A percentile compares a stretch with the other conserved stretches of the same genome.
phyloP scores from a whole-genome alignment of 768 basidiomycete species.

The Candolleomyces eurysporus region DNA sequence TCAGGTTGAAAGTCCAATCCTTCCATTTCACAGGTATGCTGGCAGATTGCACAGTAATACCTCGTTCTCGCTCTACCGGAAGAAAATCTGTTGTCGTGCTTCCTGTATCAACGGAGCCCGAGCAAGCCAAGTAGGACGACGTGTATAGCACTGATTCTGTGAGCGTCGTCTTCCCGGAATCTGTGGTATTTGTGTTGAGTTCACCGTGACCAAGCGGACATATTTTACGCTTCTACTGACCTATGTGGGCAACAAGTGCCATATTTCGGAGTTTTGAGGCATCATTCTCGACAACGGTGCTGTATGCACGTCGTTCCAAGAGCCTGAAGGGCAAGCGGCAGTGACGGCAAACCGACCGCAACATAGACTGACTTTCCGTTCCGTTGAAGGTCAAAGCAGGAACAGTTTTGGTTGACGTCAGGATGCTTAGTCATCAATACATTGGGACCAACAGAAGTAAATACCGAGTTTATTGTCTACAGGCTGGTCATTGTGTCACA shows the following conservation, averaged over 20 bases:
- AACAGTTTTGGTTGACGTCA: constrained; percentile 1
- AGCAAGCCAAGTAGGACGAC: constrained; percentile 66
- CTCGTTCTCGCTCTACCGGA: constrained; percentile 85
- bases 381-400: constrained; percentile 12
- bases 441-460: not conserved
- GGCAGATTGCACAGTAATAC: constrained; percentile 90
- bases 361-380: not conserved
- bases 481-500: not conserved
- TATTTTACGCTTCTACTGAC: constrained; percentile 34
- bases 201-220: not conserved
- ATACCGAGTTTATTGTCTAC: constrained; percentile 2
- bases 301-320: constrained; percentile 21
- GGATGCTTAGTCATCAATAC: not conserved
- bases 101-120: constrained; percentile 86
- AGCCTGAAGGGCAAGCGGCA: constrained; percentile 1
- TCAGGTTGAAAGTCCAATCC: constrained; percentile 80
- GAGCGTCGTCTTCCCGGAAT: constrained; percentile 87
- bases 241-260: constrained; percentile 88
- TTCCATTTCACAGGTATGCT: constrained; percentile 89
- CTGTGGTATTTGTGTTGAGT: constrained; percentile 31
- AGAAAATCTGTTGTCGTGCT: constrained; percentile 91
- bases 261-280: constrained; percentile 65
- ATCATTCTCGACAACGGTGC: constrained; percentile 30
- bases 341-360: constrained; percentile 7
- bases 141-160: constrained; percentile 84